These are phyloP conservation scores for Tulasnella sp. DNA, from an alignment of 768 basidiomycete genomes.

Conservation along the genomic window DNA sequence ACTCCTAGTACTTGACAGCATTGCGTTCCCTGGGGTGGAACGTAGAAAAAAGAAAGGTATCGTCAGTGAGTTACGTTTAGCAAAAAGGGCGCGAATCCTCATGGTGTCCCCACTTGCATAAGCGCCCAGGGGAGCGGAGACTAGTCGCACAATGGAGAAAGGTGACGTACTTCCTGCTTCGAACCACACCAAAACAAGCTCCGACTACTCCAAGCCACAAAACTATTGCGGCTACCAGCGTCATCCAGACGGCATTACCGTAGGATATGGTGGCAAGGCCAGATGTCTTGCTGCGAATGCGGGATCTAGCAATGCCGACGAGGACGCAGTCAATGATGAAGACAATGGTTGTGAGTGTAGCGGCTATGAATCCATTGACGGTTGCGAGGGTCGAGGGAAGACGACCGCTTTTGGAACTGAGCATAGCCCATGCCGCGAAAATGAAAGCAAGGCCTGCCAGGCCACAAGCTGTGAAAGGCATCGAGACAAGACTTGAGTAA, in stretches of 20 bases:
- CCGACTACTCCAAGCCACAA: conserved; percentile 36
- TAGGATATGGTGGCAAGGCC: conserved; percentile 33
- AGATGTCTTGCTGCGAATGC: conserved; percentile 33
- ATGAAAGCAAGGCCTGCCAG: conserved; percentile 41
- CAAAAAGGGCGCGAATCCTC: too few species aligned
- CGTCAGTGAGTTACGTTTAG: too few species aligned
- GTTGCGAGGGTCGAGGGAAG: conserved; percentile 31
- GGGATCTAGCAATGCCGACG: conserved; percentile 35
- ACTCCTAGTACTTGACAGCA: too few species aligned
- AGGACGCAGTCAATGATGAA: conserved; percentile 44
- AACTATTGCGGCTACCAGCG: conserved; percentile 37
- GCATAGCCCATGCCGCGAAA: conserved; percentile 33
- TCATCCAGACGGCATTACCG: conserved; percentile 40
- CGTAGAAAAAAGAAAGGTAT: too few species aligned
- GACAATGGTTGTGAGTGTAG: conserved; percentile 36
- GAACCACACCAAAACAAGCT: conserved; percentile 5
- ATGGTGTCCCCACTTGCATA: too few species aligned
- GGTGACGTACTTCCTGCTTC: too few species aligned
- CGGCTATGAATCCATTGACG: conserved; percentile 30
- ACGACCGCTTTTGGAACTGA: conserved; percentile 29
- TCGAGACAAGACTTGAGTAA: not conserved
- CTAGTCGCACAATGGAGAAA: too few species aligned
- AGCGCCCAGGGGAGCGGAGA: too few species aligned
- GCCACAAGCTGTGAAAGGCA: conserved; percentile 31
- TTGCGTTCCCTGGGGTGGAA: too few species aligned